A percentile compares a stretch with the other conserved stretches of the same genome.
These are phyloP conservation scores for Neofusicoccum cordaticola DNA, from an alignment of 2,329 filamentous ascomycete genomes.

Conservation along the genomic window DNA sequence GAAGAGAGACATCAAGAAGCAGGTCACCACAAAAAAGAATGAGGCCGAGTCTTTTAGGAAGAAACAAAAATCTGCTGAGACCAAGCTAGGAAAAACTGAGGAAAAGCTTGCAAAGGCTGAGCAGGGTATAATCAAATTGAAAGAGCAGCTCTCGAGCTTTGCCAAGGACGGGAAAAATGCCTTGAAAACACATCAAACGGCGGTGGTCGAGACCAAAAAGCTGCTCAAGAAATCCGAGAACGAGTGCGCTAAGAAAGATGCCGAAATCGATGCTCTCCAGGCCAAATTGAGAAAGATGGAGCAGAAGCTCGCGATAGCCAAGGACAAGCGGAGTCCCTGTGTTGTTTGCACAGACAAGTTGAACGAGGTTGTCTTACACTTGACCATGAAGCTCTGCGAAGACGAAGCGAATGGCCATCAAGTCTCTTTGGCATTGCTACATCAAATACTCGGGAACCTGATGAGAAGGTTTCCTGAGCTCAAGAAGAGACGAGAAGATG, in stretches of 20 bases:
- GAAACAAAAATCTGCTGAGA: background rate
- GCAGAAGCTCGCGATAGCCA: background rate
- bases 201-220: background rate
- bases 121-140: background rate
- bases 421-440: background rate
- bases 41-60: background rate
- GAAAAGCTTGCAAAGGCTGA: background rate
- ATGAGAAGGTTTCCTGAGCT: background rate
- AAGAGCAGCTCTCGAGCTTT: background rate
- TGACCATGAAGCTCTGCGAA: background rate
- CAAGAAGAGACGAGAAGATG: background rate
- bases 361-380: background rate
- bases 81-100: background rate
- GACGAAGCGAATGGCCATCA: background rate
- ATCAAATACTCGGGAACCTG: background rate
- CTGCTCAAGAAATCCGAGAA: background rate
- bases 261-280: background rate
- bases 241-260: background rate
- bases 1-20: background rate
- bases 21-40: background rate
- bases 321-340: background rate
- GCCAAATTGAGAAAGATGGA: background rate
- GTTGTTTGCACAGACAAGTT: background rate
- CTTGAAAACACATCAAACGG: background rate
- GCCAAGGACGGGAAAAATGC: background rate